These are phyloP conservation scores for Letharia columbiana DNA, from an alignment of 495 filamentous ascomycete species.

Conservation along the genomic window DNA sequence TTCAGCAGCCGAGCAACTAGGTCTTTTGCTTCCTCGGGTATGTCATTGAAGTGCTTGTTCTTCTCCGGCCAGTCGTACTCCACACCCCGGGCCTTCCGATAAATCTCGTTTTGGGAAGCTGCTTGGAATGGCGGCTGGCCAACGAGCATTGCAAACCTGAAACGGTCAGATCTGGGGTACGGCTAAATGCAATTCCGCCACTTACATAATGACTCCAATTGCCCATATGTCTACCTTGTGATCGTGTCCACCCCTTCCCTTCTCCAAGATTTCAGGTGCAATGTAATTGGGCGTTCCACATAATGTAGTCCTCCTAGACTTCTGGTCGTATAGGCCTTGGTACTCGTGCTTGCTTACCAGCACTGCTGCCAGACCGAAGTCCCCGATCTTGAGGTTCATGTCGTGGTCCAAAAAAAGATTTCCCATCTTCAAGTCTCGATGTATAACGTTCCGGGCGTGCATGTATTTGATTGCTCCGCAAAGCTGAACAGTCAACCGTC, in stretches of 20 bases:
- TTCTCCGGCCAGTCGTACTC: conserved; percentile 72
- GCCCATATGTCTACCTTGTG: conserved; percentile 97
- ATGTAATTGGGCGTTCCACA: conserved; percentile 99
- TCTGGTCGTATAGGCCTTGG: conserved; percentile 33
- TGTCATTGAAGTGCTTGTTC: conserved; percentile 31
- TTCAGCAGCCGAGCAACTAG: conserved; percentile 66
- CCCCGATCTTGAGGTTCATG: conserved; percentile 97
- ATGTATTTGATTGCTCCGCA: conserved; percentile 96
- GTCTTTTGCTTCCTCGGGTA: conserved; percentile 60
- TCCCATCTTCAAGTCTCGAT: conserved; percentile 95
- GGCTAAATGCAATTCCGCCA: background rate
- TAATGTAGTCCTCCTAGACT: conserved; percentile 65
- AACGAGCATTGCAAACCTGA: conserved; percentile 76
- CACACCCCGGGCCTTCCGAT: conserved; percentile 60
- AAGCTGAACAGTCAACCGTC: conserved; percentile 87
- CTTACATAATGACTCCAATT: conserved; percentile 88
- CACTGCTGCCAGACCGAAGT: conserved; percentile 94
- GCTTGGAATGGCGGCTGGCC: conserved; percentile 88
- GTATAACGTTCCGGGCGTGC: conserved; percentile 87
- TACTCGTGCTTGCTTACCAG: conserved; percentile 78
- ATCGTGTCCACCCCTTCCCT: conserved; percentile 79
- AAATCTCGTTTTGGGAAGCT: conserved; percentile 77
- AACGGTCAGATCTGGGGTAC: conserved; percentile 19
- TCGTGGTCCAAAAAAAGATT: conserved; percentile 92
- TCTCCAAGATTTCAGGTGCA: conserved; percentile 87